A percentile compares a stretch with the other conserved stretches of the same genome.
These are phyloP conservation scores for Russula sp. DNA, from an alignment of 768 basidiomycete genomes.

Conservation along the genomic window DNA sequence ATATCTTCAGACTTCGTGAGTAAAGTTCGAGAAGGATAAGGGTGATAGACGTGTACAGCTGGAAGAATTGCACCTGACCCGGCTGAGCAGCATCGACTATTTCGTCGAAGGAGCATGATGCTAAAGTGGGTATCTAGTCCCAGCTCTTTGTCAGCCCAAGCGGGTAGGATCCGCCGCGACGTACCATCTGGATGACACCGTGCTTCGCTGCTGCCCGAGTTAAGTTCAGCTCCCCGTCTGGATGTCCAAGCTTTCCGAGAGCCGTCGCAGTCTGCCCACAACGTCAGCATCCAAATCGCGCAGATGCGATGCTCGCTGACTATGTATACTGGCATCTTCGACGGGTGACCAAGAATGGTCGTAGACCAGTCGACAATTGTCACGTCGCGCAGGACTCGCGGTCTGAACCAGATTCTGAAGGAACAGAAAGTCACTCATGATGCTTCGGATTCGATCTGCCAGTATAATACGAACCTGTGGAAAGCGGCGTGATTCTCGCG, in stretches of 20 bases:
- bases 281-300: neutral
- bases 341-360: slow-evolving; percentile 67
- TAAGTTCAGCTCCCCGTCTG: slow-evolving; percentile 88
- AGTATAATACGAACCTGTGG: slow-evolving; percentile 52
- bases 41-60: slow-evolving; percentile 47
- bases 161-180: neutral
- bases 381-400: slow-evolving; percentile 62
- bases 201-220: slow-evolving; percentile 85
- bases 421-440: too few species aligned
- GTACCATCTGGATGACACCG: slow-evolving; percentile 68
- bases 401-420: slow-evolving; percentile 32
- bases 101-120: slow-evolving; percentile 95
- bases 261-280: slow-evolving; percentile 64
- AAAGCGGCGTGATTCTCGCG: slow-evolving; percentile 90
- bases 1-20: slow-evolving; percentile 43
- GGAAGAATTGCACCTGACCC: slow-evolving; percentile 79
- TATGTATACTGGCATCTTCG: slow-evolving; percentile 77
- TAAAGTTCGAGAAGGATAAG: neutral
- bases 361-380: slow-evolving; percentile 83
- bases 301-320: slow-evolving; percentile 34
- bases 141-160: neutral
- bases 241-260: slow-evolving; percentile 91
- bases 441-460: neutral
- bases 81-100: slow-evolving; percentile 80
- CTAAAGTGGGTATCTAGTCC: slow-evolving; percentile 83